Evolutionary conservation across 768 basidiomycete species (phyloP).

Genomic region (Cytidiella melzeri): DNA sequence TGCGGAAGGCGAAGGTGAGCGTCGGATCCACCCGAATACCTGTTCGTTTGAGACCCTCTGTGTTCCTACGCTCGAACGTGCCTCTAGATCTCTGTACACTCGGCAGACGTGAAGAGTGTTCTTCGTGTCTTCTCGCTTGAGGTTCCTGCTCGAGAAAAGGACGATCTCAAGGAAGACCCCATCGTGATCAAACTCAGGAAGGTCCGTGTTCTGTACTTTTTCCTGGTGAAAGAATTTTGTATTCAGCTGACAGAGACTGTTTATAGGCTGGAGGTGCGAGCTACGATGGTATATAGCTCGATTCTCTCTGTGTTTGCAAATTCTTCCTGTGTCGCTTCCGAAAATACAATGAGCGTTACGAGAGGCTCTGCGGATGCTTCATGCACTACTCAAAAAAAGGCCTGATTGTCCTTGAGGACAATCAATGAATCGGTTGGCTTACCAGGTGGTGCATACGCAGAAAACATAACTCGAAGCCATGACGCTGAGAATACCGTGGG

Average conservation of each 20-base stretch:
- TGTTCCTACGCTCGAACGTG: neutral
- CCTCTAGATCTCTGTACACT: constrained; percentile 81
- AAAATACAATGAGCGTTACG: too few relatives aligned
- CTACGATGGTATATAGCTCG: constrained; percentile 73
- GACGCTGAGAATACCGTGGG: neutral
- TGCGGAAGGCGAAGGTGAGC: constrained; percentile 88
- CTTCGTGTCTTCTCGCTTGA: constrained; percentile 81
- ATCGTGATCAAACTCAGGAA: constrained; percentile 79
- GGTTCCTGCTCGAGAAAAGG: constrained; percentile 75
- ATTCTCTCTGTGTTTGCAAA: too few relatives aligned
- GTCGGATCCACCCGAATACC: constrained; percentile 16
- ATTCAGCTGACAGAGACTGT: constrained; percentile 15
- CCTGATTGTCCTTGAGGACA: too few relatives aligned
- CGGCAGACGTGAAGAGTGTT: constrained; percentile 80
- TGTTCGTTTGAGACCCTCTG: neutral
- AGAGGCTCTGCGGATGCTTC: too few relatives aligned
- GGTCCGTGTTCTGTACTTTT: constrained; percentile 50
- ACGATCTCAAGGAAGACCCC: constrained; percentile 83
- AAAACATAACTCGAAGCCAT: too few relatives aligned
- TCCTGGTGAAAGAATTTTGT: too few relatives aligned
- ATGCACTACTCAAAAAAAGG: too few relatives aligned
- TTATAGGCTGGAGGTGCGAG: constrained; percentile 79
- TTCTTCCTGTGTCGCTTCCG: too few relatives aligned
- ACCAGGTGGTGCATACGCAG: too few relatives aligned
- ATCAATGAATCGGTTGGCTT: too few relatives aligned